Percentiles rank a stretch among this genome's conserved stretches.
Evolutionary conservation across 2,329 filamentous ascomycete genomes (phyloP).

Genomic region (Xylaria sp.): DNA sequence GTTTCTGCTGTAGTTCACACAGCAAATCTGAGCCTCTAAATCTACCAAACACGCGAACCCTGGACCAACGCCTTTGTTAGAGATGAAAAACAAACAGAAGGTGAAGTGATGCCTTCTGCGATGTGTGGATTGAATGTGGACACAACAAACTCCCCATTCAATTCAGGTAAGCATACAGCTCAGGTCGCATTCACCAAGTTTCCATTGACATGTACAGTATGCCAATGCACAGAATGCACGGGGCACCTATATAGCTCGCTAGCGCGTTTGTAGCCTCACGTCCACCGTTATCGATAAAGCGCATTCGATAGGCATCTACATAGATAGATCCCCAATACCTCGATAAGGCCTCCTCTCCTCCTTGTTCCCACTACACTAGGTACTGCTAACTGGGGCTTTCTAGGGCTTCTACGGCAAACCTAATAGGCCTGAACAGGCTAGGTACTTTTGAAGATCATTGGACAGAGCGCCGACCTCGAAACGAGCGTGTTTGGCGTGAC

Average conservation of each 20-base stretch:
- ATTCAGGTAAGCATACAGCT: no score
- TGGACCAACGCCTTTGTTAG: background rate
- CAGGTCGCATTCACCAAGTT: no score
- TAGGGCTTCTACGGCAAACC: constrained; percentile 4
- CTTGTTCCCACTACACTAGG: background rate
- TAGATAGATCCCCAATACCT: background rate
- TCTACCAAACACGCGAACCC: background rate
- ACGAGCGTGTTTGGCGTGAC: constrained; percentile 38
- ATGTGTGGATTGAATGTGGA: background rate
- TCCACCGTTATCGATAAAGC: constrained; percentile 26
- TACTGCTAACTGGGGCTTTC: constrained; percentile 6
- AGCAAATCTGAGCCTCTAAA: background rate
- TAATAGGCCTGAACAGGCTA: background rate
- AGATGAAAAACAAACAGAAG: background rate
- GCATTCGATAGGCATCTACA: background rate
- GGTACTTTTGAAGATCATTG: constrained; percentile 32
- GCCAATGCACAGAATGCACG: background rate
- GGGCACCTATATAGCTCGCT: constrained; percentile 1
- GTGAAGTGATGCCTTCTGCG: constrained; percentile 5
- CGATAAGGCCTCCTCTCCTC: constrained; percentile 11
- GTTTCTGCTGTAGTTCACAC: background rate
- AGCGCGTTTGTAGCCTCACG: constrained; percentile 1
- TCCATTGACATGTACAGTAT: no score
- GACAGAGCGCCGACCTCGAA: constrained; percentile 34
- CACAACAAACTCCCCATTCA: background rate